Evolutionary conservation across 2,329 filamentous ascomycete genomes (phyloP).

Genomic region (Monosporascus cannonballus): DNA sequence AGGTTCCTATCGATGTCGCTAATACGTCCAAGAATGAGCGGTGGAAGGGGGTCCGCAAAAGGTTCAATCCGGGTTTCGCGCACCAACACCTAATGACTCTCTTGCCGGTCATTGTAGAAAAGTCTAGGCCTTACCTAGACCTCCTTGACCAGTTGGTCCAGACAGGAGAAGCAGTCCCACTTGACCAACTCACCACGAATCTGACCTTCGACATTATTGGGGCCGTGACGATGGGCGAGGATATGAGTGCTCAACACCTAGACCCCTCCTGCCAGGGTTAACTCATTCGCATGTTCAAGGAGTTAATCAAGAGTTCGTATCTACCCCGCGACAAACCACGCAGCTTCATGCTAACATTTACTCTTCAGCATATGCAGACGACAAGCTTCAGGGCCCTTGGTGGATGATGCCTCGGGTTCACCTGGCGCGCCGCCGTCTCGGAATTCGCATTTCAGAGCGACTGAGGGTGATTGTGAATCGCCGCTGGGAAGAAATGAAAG

Average conservation of each 20-base stretch:
- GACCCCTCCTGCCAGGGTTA: background rate
- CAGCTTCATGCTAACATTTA: background rate
- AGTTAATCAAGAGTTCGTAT: conserved; percentile 1
- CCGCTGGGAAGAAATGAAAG: background rate
- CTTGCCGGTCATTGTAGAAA: conserved; percentile 30
- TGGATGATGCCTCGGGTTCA: conserved; percentile 1
- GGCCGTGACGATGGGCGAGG: conserved; percentile 6
- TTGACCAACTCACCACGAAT: conserved; percentile 23
- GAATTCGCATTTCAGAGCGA: background rate
- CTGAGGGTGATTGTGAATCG: background rate
- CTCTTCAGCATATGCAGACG: background rate
- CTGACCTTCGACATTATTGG: conserved; percentile 13
- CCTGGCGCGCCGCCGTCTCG: background rate
- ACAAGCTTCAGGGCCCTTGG: conserved; percentile 1
- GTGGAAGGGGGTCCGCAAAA: conserved; percentile 22
- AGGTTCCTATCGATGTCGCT: background rate
- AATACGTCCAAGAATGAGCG: background rate
- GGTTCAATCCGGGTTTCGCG: conserved; percentile 32
- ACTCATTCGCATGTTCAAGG: conserved; percentile 1
- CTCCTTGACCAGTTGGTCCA: conserved; percentile 24
- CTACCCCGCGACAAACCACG: background rate
- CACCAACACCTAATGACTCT: conserved; percentile 31
- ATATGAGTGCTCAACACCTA: conserved; percentile 2
- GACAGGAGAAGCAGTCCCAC: conserved; percentile 19
- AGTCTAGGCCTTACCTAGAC: conserved; percentile 24